Conservation (phyloP, 768 basidiomycete species). For the Phaffia australis region DNA sequence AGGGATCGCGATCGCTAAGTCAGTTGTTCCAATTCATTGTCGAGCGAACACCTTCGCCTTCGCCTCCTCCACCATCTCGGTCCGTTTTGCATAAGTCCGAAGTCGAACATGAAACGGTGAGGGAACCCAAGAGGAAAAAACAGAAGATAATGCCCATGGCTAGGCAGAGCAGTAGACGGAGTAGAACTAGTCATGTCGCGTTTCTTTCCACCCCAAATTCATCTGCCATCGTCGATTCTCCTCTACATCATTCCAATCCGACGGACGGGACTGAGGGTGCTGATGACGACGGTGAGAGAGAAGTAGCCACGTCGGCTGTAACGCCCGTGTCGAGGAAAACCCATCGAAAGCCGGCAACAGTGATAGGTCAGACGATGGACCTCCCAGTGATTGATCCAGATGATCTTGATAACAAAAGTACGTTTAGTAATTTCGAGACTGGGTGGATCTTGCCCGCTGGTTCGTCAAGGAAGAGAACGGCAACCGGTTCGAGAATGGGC, state of each 20-base stretch:
- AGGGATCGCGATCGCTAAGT: constrained; percentile 46
- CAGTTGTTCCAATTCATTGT: constrained; percentile 59
- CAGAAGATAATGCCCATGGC: neutral
- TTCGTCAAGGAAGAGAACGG: constrained; percentile 51
- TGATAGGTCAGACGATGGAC: neutral
- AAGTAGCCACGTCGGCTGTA: neutral
- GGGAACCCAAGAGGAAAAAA: neutral
- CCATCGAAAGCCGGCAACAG: neutral
- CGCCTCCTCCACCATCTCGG: constrained; percentile 45
- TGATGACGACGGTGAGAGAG: neutral
- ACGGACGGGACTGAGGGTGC: neutral
- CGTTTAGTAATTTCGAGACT: constrained; percentile 69
- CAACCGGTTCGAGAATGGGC: constrained; percentile 41
- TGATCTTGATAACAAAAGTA: constrained; percentile 58
- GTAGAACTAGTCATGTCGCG: no score
- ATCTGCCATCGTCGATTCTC: neutral
- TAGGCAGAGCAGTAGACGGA: no score
- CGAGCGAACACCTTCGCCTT: constrained; percentile 51
- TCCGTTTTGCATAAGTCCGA: constrained; percentile 9
- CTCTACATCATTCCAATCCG: neutral
- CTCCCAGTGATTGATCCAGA: constrained; percentile 41
- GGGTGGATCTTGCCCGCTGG: constrained; percentile 81
- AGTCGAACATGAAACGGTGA: neutral
- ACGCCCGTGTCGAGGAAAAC: constrained; percentile 11
- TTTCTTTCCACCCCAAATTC: neutral